phyloP scores from a whole-genome alignment of 768 basidiomycete species.

The Panaeolus papilionaceus region DNA sequence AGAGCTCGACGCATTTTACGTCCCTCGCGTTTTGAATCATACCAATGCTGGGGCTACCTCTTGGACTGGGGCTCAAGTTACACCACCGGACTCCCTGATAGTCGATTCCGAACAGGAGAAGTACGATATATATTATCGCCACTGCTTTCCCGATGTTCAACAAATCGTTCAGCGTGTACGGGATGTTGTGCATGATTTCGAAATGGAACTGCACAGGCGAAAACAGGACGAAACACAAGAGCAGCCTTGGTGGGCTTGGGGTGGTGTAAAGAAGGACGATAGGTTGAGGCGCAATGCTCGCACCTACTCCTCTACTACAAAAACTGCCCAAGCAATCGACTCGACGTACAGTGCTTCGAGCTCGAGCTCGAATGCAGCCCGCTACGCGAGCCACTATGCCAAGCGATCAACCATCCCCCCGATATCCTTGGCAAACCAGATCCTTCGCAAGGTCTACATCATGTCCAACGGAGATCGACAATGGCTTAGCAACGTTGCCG shows the following conservation, averaged over 20 bases:
- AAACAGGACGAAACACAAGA: background rate
- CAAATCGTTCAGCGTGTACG: conserved; percentile 53
- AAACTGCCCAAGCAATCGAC: background rate
- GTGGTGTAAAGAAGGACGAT: background rate
- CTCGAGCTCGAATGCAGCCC: background rate
- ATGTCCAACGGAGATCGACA: conserved; percentile 65
- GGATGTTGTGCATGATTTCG: conserved; percentile 36
- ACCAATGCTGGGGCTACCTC: conserved; percentile 15
- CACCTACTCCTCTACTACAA: too few relatives aligned
- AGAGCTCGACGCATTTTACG: conserved; percentile 41
- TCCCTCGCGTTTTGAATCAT: conserved; percentile 20
- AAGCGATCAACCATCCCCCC: background rate
- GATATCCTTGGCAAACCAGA: conserved; percentile 18
- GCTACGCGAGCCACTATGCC: background rate
- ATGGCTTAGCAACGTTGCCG: conserved; percentile 50
- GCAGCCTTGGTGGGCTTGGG: background rate
- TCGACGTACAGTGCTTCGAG: background rate
- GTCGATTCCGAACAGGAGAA: conserved; percentile 33
- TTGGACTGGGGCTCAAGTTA: background rate
- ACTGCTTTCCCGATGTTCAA: conserved; percentile 58
- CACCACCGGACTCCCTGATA: background rate
- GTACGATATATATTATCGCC: conserved; percentile 42
- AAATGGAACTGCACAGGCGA: conserved; percentile 24
- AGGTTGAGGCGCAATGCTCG: background rate
- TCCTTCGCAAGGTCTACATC: conserved; percentile 57